These are phyloP conservation scores for Neopestalotiopsis sp. DNA, from an alignment of 2,329 filamentous ascomycete genomes.

Conservation along the genomic window DNA sequence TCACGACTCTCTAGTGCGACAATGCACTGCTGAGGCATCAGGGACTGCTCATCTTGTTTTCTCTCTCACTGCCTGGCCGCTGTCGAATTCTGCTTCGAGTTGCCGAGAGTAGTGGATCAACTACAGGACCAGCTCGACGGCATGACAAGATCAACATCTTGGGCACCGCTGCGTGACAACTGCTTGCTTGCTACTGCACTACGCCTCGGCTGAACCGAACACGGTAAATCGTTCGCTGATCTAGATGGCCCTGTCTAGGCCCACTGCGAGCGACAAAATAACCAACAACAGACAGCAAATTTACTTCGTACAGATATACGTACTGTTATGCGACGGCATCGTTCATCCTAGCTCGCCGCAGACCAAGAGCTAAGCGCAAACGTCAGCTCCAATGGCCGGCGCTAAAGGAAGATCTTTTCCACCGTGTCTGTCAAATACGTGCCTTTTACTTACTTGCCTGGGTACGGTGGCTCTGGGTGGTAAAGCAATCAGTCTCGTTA, in stretches of 20 bases:
- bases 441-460: neutral
- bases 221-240: neutral
- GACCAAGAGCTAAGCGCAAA: neutral
- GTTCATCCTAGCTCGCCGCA: neutral
- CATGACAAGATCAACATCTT: neutral
- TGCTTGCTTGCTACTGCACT: neutral
- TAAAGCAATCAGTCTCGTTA: too few species aligned
- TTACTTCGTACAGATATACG: too few species aligned
- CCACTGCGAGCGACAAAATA: neutral
- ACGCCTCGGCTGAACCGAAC: neutral
- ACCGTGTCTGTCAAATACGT: neutral
- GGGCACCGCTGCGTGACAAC: neutral
- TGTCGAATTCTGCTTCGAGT: neutral
- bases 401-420: neutral
- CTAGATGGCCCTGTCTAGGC: neutral
- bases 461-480: neutral
- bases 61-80: too few species aligned
- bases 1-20: neutral
- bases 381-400: neutral
- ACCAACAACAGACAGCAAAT: too few species aligned
- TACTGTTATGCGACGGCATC: neutral
- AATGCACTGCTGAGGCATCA: neutral
- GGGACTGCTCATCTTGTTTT: neutral
- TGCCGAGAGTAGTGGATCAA: neutral
- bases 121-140: neutral